Percentiles rank a stretch among this genome's conserved stretches.
Conservation (phyloP, 805 yeast species). For the Pichia scutulata region DNA sequence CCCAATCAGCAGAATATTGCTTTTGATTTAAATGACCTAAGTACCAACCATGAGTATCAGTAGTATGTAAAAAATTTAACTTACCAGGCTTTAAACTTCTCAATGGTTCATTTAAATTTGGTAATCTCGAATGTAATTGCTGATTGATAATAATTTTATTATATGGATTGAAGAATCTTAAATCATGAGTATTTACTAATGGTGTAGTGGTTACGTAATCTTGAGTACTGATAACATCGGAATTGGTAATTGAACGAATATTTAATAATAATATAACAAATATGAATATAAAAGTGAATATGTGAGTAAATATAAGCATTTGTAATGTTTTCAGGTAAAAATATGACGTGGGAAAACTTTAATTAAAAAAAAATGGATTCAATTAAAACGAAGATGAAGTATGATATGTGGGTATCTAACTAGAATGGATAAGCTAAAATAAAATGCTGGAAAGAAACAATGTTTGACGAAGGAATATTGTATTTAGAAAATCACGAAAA, state of each 20-base stretch:
- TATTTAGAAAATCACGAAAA: neutral
- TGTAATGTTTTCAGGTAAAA: neutral
- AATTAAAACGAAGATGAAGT: neutral
- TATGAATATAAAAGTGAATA: slow-evolving; percentile 1
- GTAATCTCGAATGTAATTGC: slow-evolving; percentile 28
- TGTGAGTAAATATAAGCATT: slow-evolving; percentile 1
- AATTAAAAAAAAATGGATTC: neutral
- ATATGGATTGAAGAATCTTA: neutral
- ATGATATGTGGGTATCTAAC: neutral
- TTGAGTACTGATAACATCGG: neutral
- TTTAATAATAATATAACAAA: slow-evolving; percentile 2
- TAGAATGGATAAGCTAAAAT: neutral
- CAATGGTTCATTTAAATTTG: slow-evolving; percentile 30
- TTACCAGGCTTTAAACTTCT: slow-evolving; percentile 62
- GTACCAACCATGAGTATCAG: slow-evolving; percentile 97
- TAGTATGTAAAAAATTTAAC: slow-evolving; percentile 83
- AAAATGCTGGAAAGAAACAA: too few relatives aligned
- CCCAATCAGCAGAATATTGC: slow-evolving; percentile 83
- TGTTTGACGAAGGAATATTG: neutral
- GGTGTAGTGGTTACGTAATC: neutral
- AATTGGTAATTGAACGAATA: slow-evolving; percentile 1
- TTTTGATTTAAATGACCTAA: slow-evolving; percentile 81
- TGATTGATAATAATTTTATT: slow-evolving; percentile 13
- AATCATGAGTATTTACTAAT: neutral
- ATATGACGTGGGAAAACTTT: neutral